Evolutionary conservation across 1,139 yeast species (phyloP).

Genomic region (Geotrichum reessii): DNA sequence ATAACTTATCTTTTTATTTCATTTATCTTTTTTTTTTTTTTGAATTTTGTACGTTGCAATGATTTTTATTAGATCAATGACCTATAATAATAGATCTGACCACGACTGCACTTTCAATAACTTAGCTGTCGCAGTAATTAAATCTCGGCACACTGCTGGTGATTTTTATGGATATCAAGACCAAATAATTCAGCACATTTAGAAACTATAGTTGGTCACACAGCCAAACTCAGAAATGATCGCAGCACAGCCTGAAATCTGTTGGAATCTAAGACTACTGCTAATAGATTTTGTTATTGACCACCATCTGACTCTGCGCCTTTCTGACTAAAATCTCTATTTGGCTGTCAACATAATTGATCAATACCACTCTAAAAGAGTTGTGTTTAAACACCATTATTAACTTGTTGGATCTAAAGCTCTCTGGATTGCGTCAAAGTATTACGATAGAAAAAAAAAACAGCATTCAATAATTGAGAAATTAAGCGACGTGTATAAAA

Average conservation of each 20-base stretch:
- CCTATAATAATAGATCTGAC: background rate
- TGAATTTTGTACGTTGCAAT: too few species aligned
- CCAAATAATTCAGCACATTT: background rate
- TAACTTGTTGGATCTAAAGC: slow-evolving; percentile 90
- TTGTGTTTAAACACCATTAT: slow-evolving; percentile 73
- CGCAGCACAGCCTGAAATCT: slow-evolving; percentile 84
- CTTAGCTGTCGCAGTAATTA: background rate
- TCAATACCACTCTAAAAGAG: slow-evolving; percentile 73
- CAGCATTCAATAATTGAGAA: slow-evolving; percentile 80
- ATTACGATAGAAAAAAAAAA: slow-evolving; percentile 80
- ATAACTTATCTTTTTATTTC: too few species aligned
- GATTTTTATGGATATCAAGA: background rate
- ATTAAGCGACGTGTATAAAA: slow-evolving; percentile 69
- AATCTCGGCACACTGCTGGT: background rate
- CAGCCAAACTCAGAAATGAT: slow-evolving; percentile 51
- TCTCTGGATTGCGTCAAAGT: slow-evolving; percentile 86
- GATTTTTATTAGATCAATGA: background rate
- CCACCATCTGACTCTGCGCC: slow-evolving; percentile 66
- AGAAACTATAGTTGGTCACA: background rate
- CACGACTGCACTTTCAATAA: background rate
- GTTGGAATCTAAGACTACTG: slow-evolving; percentile 89
- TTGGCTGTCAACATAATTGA: slow-evolving; percentile 87
- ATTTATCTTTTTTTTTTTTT: too few species aligned
- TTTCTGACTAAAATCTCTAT: slow-evolving; percentile 84
- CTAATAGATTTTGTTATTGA: slow-evolving; percentile 76